Evolutionary conservation across 106 monocot genomes (phyloP).

Genomic region (Platanthera guangdongensis): DNA sequence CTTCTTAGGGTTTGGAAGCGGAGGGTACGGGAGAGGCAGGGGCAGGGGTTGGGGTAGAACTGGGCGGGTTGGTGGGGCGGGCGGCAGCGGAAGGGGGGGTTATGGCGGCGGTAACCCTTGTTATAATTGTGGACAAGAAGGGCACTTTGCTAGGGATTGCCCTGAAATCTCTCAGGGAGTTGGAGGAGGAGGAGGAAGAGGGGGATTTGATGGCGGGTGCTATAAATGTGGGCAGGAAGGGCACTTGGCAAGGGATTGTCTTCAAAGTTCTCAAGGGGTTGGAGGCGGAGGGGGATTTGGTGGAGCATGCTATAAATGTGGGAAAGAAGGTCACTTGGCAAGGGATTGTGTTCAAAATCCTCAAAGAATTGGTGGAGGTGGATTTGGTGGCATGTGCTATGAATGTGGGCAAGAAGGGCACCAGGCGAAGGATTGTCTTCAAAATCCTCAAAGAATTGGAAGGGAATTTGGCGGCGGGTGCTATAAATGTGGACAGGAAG

Average conservation of each 20-base stretch:
- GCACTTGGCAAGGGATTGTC: background rate
- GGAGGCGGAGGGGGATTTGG: constrained; percentile 11
- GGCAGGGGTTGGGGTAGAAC: background rate
- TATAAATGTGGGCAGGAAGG: constrained; percentile 22
- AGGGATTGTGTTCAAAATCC: background rate
- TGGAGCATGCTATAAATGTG: constrained; percentile 29
- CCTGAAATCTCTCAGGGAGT: background rate
- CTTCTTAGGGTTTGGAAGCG: background rate
- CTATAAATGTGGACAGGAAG: background rate
- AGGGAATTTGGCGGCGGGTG: background rate
- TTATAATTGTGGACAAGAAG: background rate
- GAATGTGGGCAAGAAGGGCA: background rate
- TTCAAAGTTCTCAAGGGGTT: background rate
- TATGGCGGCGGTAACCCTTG: background rate
- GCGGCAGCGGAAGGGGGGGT: background rate
- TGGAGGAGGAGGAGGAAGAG: background rate
- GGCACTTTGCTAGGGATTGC: background rate
- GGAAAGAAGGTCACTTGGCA: background rate
- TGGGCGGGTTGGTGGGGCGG: no score
- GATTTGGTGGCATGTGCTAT: background rate
- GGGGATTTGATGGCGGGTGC: constrained; percentile 14
- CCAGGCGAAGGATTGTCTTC: background rate
- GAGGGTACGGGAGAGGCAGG: background rate
- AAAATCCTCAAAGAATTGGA: background rate
- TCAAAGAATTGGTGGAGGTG: background rate